Evolutionary conservation across 495 filamentous ascomycete genomes (phyloP).

Genomic region (Aspergillus cavernicola): DNA sequence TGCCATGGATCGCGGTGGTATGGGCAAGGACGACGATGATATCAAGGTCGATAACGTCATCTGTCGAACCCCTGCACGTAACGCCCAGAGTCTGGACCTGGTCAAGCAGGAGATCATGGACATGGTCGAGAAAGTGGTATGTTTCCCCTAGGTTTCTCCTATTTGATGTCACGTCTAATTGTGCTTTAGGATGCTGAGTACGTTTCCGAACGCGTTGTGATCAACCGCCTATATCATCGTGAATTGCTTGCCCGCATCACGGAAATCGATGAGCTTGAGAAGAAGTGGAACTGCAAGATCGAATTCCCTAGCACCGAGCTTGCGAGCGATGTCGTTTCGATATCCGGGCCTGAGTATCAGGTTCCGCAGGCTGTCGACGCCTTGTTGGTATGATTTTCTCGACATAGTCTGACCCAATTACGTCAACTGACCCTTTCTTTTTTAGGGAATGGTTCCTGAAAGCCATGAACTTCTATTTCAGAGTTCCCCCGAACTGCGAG

Average conservation of each 20-base stretch:
- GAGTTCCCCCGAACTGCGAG: conserved; percentile 65
- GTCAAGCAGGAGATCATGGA: conserved; percentile 99
- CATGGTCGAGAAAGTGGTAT: conserved; percentile 93
- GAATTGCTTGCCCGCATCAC: conserved; percentile 81
- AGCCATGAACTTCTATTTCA: conserved; percentile 85
- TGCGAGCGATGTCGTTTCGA: conserved; percentile 91
- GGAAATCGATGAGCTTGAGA: conserved; percentile 91
- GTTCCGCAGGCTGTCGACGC: conserved; percentile 93
- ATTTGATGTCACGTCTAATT: conserved; percentile 8
- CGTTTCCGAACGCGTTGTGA: conserved; percentile 83
- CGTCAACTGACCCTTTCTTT: conserved; percentile 15
- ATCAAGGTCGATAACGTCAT: conserved; percentile 99
- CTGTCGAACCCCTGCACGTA: conserved; percentile 93
- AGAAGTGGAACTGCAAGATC: conserved; percentile 98
- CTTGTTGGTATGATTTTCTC: conserved; percentile 58
- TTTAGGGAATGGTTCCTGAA: conserved; percentile 90
- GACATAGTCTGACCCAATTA: conserved; percentile 14
- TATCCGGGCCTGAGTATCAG: conserved; percentile 95
- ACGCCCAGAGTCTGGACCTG: conserved; percentile 91
- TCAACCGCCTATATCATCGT: conserved; percentile 93
- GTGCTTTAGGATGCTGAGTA: conserved; percentile 84
- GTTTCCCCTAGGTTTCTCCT: conserved; percentile 20
- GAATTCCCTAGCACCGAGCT: conserved; percentile 95
- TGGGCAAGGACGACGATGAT: conserved; percentile 93
- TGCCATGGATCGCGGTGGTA: conserved; percentile 94